Evolutionary conservation across 306 rosid genomes (phyloP), one percentile per base, ranked within the genome.

Genomic region (Casuarina cunninghamiana): DNA sequence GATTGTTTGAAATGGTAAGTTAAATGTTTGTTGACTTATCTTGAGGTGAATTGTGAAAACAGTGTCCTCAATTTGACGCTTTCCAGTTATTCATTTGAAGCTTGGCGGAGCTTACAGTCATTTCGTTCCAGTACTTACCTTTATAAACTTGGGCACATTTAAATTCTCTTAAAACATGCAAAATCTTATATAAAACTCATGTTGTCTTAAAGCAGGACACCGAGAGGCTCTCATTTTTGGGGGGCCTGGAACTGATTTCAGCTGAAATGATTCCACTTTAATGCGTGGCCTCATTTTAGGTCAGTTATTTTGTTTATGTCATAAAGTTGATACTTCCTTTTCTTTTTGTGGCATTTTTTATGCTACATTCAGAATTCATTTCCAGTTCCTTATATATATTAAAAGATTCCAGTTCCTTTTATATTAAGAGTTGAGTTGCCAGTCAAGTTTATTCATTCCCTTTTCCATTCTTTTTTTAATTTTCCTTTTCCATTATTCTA

Each of bases 281-380:
- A 78, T 86, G 83, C 89, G 89, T 88, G 86, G 92, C 89, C 89
- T 81, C 90, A 86, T 89, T 89, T 88, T 89, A 89, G 90, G 93
- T 87, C 90, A 89, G 93, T 89, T 77, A 84, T 88, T 86, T 84
- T 80, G 90, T 78, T 79, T 86, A 82, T 82, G 90, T 83, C 89
- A n/a, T 75, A 78, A 83, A 80, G 78, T 84, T 73, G 78, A 35
- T 79, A 79, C 81, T 75, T 79, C 78, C 79, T 67, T 79, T 79
- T 80, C 79, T 67, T 79, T 44, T 78, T 60, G 88, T 86, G 88
- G 92, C 90, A 86, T 80, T 69, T 67, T 63, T 48, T 72, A 84
- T 84, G 90, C 93, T 89, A 83, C 90, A 68, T 76, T 73, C 72
- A 67, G 80, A 79, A 81, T 85, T 83, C 84, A 73, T 76, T 84